Percentiles rank a stretch among this genome's conserved stretches.
These are phyloP conservation scores for Thelephora aurantiotincta DNA, from an alignment of 768 basidiomycete species.

Conservation along the genomic window DNA sequence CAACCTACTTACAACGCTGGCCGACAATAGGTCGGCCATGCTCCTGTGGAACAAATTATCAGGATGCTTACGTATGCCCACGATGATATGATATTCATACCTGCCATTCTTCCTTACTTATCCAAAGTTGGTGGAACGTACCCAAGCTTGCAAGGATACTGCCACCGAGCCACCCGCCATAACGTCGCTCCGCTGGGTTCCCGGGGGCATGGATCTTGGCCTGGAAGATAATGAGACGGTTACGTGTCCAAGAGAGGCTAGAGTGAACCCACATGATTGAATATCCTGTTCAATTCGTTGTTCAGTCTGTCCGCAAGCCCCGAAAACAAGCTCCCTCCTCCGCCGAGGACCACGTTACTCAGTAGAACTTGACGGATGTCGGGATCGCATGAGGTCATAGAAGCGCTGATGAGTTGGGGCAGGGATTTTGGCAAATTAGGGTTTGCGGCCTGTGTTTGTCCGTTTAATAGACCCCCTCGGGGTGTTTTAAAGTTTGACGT, in stretches of 20 bases:
- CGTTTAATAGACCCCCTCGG: not conserved
- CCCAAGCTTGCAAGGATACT: conserved; percentile 90
- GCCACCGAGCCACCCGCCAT: conserved; percentile 92
- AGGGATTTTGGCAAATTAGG: conserved; percentile 64
- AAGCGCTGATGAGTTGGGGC: conserved; percentile 59
- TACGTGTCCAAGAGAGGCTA: not conserved
- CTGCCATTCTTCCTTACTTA: conserved; percentile 88
- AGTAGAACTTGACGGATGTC: conserved; percentile 85
- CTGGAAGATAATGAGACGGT: conserved; percentile 24
- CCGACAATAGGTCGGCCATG: conserved; percentile 74
- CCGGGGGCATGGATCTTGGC: conserved; percentile 89
- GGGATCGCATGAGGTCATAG: conserved; percentile 76
- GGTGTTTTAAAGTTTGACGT: not conserved
- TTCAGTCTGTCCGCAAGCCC: conserved; percentile 79
- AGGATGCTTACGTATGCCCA: not conserved
- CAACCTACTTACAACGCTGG: conserved; percentile 66
- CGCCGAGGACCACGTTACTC: conserved; percentile 91
- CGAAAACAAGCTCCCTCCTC: conserved; percentile 77
- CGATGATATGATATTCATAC: conserved; percentile 24
- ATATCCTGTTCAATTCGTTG: conserved; percentile 57
- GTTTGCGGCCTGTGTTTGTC: conserved; percentile 28
- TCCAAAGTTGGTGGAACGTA: conserved; percentile 97
- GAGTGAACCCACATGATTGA: conserved; percentile 54
- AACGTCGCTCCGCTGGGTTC: conserved; percentile 78
- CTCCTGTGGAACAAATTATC: conserved; percentile 31